phyloP scores from a whole-genome alignment of 2,329 filamentous ascomycete species.

The Diaporthe eres region DNA sequence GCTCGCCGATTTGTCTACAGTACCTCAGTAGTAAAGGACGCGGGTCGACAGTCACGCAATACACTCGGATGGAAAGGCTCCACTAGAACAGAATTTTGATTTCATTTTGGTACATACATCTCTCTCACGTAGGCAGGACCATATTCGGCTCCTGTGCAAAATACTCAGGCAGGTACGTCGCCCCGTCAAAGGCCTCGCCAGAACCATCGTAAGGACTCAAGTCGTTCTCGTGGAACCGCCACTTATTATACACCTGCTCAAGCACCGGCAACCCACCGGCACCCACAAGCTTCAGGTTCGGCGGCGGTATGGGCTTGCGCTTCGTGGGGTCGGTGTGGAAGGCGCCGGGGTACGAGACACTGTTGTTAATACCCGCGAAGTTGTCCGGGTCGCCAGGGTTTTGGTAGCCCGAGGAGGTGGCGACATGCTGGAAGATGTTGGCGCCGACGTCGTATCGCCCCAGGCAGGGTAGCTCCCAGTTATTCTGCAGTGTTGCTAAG shows the following conservation, averaged over 20 bases:
- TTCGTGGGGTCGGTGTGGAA: constrained; percentile 54
- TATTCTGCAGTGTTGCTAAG: constrained; percentile 57
- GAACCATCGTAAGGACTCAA: constrained; percentile 62
- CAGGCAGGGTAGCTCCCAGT: constrained; percentile 59
- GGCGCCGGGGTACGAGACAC: constrained; percentile 58
- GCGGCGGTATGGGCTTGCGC: constrained; percentile 53
- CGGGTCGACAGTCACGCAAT: no score
- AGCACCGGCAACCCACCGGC: constrained; percentile 58
- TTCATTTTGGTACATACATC: not conserved
- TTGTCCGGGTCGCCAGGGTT: constrained; percentile 54
- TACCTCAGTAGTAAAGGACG: not conserved
- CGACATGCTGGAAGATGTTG: constrained; percentile 48
- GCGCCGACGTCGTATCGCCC: constrained; percentile 59
- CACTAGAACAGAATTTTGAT: not conserved
- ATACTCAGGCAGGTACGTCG: constrained; percentile 56
- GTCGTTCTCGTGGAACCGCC: constrained; percentile 48
- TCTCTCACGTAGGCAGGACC: constrained; percentile 10
- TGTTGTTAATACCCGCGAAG: constrained; percentile 53
- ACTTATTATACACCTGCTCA: constrained; percentile 50
- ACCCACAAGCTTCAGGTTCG: constrained; percentile 59
- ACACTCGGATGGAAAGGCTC: no score
- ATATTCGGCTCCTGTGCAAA: constrained; percentile 49
- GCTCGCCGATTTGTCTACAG: no score
- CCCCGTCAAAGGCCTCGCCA: constrained; percentile 59
- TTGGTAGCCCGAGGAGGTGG: constrained; percentile 44